Evolutionary conservation across 2,329 filamentous ascomycete species (phyloP).

Genomic region (Cytospora schulzeri): DNA sequence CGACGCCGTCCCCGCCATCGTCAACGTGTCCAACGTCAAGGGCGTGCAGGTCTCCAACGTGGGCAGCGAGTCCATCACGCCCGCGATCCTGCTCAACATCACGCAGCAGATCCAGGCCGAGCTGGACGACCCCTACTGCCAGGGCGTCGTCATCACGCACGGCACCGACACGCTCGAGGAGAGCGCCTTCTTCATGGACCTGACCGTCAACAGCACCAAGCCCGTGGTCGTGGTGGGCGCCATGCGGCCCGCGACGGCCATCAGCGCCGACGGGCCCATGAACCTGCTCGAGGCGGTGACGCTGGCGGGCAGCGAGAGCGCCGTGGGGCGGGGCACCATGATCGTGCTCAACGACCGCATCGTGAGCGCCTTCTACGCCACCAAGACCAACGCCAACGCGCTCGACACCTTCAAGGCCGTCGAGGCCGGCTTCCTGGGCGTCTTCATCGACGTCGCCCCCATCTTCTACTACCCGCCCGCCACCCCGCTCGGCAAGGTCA

Average conservation of each 20-base stretch:
- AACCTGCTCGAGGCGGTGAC: conserved; percentile 64
- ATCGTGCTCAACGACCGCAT: conserved; percentile 65
- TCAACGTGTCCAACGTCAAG: conserved; percentile 55
- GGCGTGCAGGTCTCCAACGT: conserved; percentile 56
- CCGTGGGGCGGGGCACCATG: conserved; percentile 56
- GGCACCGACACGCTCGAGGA: conserved; percentile 69
- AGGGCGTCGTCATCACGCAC: conserved; percentile 62
- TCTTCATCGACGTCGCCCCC: conserved; percentile 59
- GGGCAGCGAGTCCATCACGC: conserved; percentile 50
- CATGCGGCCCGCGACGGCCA: conserved; percentile 64
- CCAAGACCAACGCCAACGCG: conserved; percentile 64
- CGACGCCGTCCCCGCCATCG: conserved; percentile 55
- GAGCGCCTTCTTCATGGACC: conserved; percentile 63
- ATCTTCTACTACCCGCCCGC: conserved; percentile 61
- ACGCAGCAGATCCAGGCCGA: conserved; percentile 51
- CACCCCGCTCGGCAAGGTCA: conserved; percentile 48
- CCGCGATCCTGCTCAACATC: conserved; percentile 50
- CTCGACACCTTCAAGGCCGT: conserved; percentile 63
- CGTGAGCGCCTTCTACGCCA: conserved; percentile 57
- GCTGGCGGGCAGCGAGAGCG: conserved; percentile 50
- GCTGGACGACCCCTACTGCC: conserved; percentile 44
- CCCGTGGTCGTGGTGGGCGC: conserved; percentile 63
- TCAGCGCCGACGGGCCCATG: conserved; percentile 64
- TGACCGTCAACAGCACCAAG: conserved; percentile 58
- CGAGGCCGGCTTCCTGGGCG: conserved; percentile 60